Conservation (phyloP, 1,139 yeast species). For the Meyerozyma smithsonii region DNA sequence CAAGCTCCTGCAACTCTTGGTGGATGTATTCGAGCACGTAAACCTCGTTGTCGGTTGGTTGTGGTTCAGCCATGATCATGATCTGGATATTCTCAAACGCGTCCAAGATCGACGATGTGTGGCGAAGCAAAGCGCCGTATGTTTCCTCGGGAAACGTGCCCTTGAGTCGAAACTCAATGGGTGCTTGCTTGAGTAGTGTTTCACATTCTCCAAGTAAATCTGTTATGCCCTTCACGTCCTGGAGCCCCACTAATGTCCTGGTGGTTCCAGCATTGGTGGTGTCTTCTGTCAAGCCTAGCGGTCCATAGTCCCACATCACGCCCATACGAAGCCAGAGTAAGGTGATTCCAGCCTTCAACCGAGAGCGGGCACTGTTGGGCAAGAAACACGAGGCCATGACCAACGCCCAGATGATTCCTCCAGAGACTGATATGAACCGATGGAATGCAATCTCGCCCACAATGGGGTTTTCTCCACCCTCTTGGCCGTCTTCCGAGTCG, state of each 20-base stretch:
- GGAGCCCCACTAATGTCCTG: conserved; percentile 40
- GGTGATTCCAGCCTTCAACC: conserved; percentile 61
- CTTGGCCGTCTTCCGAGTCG: conserved; percentile 61
- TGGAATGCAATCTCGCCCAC: conserved; percentile 78
- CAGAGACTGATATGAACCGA: conserved; percentile 64
- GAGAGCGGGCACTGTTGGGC: conserved; percentile 71
- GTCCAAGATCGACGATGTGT: conserved; percentile 66
- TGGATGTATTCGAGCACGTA: conserved; percentile 52
- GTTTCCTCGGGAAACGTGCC: conserved; percentile 61
- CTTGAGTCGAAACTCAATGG: conserved; percentile 68
- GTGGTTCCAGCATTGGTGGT: conserved; percentile 8
- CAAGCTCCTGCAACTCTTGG: conserved; percentile 61
- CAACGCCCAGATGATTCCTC: conserved; percentile 77
- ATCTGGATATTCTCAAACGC: conserved; percentile 70
- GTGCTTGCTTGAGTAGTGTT: conserved; percentile 62
- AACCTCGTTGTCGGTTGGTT: conserved; percentile 49
- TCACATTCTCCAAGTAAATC: conserved; percentile 60
- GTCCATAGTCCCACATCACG: conserved; percentile 71
- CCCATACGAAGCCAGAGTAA: conserved; percentile 78
- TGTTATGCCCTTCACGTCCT: conserved; percentile 51
- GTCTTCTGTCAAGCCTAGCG: conserved; percentile 30
- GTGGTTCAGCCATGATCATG: conserved; percentile 60
- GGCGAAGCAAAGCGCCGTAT: conserved; percentile 46
- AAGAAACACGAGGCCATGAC: conserved; percentile 57
- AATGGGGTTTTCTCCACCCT: conserved; percentile 67